Conservation (phyloP, 768 basidiomycete genomes). For the Termitomyces titanicus region DNA sequence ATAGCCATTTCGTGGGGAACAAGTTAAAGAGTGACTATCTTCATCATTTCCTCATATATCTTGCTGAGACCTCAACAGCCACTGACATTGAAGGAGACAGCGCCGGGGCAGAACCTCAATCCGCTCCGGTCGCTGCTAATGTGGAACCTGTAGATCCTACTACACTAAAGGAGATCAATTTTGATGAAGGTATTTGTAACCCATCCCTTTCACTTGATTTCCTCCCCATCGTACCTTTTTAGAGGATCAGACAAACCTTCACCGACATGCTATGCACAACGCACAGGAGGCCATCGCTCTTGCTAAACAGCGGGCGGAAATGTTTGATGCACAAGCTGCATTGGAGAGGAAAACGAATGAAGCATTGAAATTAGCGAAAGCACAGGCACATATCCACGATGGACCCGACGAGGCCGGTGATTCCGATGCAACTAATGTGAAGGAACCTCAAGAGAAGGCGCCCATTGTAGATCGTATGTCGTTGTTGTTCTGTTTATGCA, state of each 20-base stretch:
- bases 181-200: conserved; percentile 70
- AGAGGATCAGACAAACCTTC: conserved; percentile 89
- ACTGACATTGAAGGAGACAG: conserved; percentile 69
- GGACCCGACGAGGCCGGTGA: conserved; percentile 48
- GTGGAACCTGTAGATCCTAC: conserved; percentile 49
- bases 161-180: conserved; percentile 74
- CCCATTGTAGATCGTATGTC: conserved; percentile 76
- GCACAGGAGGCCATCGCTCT: conserved; percentile 85
- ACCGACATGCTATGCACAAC: conserved; percentile 80
- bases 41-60: conserved; percentile 11
- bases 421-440: conserved; percentile 22
- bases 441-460: conserved; percentile 34
- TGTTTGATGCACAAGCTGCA: conserved; percentile 84
- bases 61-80: conserved; percentile 40
- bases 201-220: not conserved
- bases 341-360: conserved; percentile 80
- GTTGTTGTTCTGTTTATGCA: conserved; percentile 4
- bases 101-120: conserved; percentile 31
- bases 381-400: conserved; percentile 42
- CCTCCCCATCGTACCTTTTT: not conserved
- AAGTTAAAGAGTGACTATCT: conserved; percentile 74
- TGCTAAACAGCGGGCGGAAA: conserved; percentile 74
- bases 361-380: conserved; percentile 65
- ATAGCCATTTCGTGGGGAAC: conserved; percentile 98
- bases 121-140: conserved; percentile 54